Evolutionary conservation across 2,329 filamentous ascomycete species (phyloP).

Genomic region (Scortechinia acanthostroma): DNA sequence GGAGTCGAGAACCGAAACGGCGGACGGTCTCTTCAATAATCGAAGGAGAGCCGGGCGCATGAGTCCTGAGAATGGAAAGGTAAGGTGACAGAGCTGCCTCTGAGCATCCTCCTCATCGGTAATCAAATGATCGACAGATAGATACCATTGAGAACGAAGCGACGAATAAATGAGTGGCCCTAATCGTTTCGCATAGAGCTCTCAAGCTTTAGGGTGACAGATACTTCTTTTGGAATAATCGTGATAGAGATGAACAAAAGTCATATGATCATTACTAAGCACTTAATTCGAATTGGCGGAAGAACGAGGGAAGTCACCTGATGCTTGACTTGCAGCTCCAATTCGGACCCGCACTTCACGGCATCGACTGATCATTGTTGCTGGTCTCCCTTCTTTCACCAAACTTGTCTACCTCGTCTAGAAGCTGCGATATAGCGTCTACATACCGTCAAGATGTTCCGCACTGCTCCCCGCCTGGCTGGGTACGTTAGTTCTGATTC

Average conservation of each 20-base stretch:
- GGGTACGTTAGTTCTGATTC: constrained; percentile 21
- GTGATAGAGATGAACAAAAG: too few species aligned
- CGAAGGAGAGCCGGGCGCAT: constrained; percentile 32
- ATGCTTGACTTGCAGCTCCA: neutral
- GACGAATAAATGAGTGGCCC: too few species aligned
- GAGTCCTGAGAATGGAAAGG: constrained; percentile 10
- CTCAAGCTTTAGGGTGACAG: too few species aligned
- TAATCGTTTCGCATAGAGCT: too few species aligned
- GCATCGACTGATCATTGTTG: constrained; percentile 10
- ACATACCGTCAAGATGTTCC: constrained; percentile 24
- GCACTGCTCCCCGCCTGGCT: constrained; percentile 28
- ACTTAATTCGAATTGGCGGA: neutral
- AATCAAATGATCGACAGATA: too few species aligned
- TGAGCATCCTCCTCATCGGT: constrained; percentile 6
- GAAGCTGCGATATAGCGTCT: too few species aligned
- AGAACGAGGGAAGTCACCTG: constrained; percentile 1
- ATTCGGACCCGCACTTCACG: constrained; percentile 6
- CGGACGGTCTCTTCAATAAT: constrained; percentile 28
- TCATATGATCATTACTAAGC: neutral
- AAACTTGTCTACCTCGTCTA: too few species aligned
- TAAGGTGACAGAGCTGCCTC: neutral
- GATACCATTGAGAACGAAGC: too few species aligned
- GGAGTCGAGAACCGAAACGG: constrained; percentile 23
- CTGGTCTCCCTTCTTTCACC: neutral
- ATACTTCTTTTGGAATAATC: too few species aligned